phyloP scores from a whole-genome alignment of 169 alveolate species.

The Plasmodium adleri region DNA sequence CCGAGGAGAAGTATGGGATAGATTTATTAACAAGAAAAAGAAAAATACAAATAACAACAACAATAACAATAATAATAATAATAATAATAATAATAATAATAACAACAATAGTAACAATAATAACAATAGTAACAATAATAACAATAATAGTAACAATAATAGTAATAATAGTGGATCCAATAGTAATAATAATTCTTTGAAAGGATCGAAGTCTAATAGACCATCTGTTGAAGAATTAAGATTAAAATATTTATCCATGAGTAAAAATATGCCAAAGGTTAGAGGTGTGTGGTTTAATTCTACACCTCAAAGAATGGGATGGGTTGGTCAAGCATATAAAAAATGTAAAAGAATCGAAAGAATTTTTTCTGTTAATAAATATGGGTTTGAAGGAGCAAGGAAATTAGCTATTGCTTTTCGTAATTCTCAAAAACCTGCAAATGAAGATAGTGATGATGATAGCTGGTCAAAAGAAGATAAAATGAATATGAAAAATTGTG shows the following conservation, averaged over 20 bases:
- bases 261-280: conserved; percentile 85
- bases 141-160: too few relatives aligned
- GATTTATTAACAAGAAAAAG: conserved; percentile 64
- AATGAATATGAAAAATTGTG: conserved; percentile 22
- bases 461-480: conserved; percentile 70
- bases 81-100: too few relatives aligned
- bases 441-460: conserved; percentile 76
- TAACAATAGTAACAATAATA: too few relatives aligned
- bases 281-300: conserved; percentile 89
- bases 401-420: conserved; percentile 86
- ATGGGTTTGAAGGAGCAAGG: conserved; percentile 88
- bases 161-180: too few relatives aligned
- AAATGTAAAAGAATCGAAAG: conserved; percentile 88
- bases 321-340: conserved; percentile 90
- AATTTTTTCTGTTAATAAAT: conserved; percentile 85
- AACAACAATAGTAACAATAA: too few relatives aligned
- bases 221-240: conserved; percentile 83
- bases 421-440: conserved; percentile 87
- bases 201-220: conserved; percentile 54
- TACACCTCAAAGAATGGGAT: conserved; percentile 88
- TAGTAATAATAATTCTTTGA: conserved; percentile 1
- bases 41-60: conserved; percentile 20
- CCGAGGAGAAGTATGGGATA: conserved; percentile 74
- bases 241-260: conserved; percentile 81
- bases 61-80: too few relatives aligned